Base-by-base conservation (phyloP, 768 basidiomycete genomes). In the Tricholoma furcatifolium region DNA sequence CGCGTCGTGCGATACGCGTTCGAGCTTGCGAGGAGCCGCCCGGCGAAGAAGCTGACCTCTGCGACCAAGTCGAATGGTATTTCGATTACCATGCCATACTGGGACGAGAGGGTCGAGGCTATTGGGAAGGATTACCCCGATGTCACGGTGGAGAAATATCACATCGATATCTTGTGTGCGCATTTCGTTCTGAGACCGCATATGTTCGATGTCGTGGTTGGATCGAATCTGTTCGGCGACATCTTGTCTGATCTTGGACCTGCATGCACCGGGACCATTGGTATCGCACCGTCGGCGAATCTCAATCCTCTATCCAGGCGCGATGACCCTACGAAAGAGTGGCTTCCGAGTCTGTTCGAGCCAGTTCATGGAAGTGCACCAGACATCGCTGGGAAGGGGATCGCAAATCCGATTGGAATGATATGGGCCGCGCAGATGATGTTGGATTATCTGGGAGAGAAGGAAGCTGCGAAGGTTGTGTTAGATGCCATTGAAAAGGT, bases 381-480 rank as follows among this genome's bases (percentile, higher is more conserved):
- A 12, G 81, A 83, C 60, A 83, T 83, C 52, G 76, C 74, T 10
- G 80, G 80, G 15, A 73, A 71, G 60, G 77, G 75, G 0, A 75
- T 81, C 35, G 77, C 81, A 1, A 83, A 82, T 56, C 81, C 81
- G 1, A 67, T 82, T 17, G 81, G 74, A 4, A 78, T 80, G 64
- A 78, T 83, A 50, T 81, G 79, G 81, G 77, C 78, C 0, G 72
- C 75, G 18, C 78, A 80, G 66, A 81, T 82, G 81, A 72, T 82
- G 76, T 67, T 66, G 65, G 77, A 72, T 34, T 66, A 70, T 54
- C 65, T 69, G 53, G 77, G 65, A 42, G 75, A 72, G 63, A 73
- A 67, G 43, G 65, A 71, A 15, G 75, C 74, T 2, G 74, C 74
- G 3, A 59, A 53, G 1, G 68, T 62, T n/a, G 53, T 77, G 54